These are phyloP conservation scores for Gloeopeniophorella convolvens DNA, from an alignment of 768 basidiomycete species.

Conservation along the genomic window DNA sequence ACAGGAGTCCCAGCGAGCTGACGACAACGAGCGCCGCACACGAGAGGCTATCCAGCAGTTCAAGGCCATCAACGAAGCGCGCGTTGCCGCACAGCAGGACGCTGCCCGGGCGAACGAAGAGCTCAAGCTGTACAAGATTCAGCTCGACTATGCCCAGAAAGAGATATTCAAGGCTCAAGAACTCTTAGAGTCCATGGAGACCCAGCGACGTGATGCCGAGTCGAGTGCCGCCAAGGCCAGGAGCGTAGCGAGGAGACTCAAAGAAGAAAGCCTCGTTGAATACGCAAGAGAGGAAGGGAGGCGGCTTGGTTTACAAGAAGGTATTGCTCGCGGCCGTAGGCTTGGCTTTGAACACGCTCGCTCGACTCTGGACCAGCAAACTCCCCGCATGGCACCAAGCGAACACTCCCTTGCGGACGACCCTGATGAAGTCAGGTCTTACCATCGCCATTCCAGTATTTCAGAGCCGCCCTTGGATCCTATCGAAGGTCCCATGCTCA, in stretches of 20 bases:
- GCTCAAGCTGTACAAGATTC: constrained; percentile 48
- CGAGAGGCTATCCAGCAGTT: constrained; percentile 27
- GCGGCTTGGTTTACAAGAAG: constrained; percentile 45
- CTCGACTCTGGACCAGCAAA: constrained; percentile 8
- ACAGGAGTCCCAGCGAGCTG: constrained; percentile 32
- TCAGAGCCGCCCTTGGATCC: constrained; percentile 13
- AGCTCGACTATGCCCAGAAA: constrained; percentile 52
- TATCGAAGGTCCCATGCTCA: constrained; percentile 19
- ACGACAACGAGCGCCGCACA: constrained; percentile 30
- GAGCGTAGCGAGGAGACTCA: constrained; percentile 38
- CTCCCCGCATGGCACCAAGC: constrained; percentile 1
- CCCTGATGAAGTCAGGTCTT: constrained; percentile 4
- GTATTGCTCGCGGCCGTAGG: constrained; percentile 33
- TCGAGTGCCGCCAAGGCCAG: constrained; percentile 39
- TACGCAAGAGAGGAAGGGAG: constrained; percentile 50
- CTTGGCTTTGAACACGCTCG: constrained; percentile 28
- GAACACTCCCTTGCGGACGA: constrained; percentile 2
- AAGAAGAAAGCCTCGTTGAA: constrained; percentile 42
- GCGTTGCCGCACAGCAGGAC: constrained; percentile 27
- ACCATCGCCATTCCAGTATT: neutral
- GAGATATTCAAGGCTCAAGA: constrained; percentile 53
- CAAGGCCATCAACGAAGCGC: constrained; percentile 29
- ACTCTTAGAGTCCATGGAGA: constrained; percentile 42
- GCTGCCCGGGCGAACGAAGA: constrained; percentile 38
- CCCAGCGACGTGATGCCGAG: constrained; percentile 44